Evolutionary conservation across 345 rosid species (phyloP), one percentile per base, ranked within the genome.

Genomic region (Euphorbia peplus): DNA sequence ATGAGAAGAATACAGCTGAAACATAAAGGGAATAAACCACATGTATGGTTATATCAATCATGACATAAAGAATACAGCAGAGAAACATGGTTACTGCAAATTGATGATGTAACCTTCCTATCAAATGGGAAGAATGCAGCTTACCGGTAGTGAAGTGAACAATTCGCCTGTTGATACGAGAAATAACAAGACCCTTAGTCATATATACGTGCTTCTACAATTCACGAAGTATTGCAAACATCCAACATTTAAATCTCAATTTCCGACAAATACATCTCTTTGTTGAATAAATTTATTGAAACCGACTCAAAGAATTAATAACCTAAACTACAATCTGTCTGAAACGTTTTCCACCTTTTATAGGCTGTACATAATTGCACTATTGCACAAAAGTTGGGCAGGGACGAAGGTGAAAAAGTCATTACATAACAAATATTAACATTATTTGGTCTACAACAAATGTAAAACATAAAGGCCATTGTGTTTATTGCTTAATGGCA

Each of bases 1-100:
- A 28, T 97, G 99, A 52, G 97, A 96, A 65, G 92, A 95, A 21
- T 32, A 32, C n/a, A n/a, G n/a, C n/a, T n/a, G n/a, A n/a, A n/a
- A n/a, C n/a, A n/a, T 87, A 72, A 88, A 83, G 84, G 83, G 74
- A 78, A 47, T 16, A n/a, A n/a, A 39, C 6, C 42, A 39, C 42
- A 4, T 39, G 1, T 39, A 39, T 15, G 16, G 39, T 37, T 28
- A 57, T 56, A 57, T 56, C n/a, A 3, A 57, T 66, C 54, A 71
- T 54, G 42, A 39, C 11, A 5, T 39, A 39, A 4, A 39, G 37
- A 3, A 32, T 32, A 32, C 37, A 32, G 37, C 42, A 39, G 11
- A 39, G 42, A 39, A 8, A 2, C 42, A 39, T 39, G 42, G 42
- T 5, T 2, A 4, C 10, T 39, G 37, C 37, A 32, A 32, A 32